These are phyloP conservation scores for Monilinia vaccinii-corymbosi DNA, from an alignment of 2,329 filamentous ascomycete genomes.

Conservation along the genomic window DNA sequence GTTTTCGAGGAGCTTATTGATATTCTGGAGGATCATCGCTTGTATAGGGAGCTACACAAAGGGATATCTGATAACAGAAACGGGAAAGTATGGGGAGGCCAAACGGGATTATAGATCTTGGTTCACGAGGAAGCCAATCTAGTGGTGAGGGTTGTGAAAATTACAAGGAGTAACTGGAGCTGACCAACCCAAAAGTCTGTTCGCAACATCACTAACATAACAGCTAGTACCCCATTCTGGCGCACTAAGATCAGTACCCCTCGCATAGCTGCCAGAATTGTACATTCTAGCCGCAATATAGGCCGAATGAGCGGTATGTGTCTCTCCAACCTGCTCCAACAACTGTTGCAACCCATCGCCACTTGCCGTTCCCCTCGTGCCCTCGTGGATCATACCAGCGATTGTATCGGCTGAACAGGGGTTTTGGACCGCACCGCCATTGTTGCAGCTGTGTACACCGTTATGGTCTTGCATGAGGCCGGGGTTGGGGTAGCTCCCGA, in stretches of 20 bases:
- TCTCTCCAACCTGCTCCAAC: slow-evolving; percentile 12
- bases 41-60: background rate
- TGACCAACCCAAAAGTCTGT: slow-evolving; percentile 15
- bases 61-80: background rate
- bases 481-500: slow-evolving; percentile 11
- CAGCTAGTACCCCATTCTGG: slow-evolving; percentile 17
- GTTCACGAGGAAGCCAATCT: background rate
- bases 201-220: slow-evolving; percentile 24
- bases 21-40: background rate
- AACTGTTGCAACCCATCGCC: slow-evolving; percentile 1
- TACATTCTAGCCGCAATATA: slow-evolving; percentile 33
- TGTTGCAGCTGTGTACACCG: slow-evolving; percentile 14
- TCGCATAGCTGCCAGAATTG: slow-evolving; percentile 33
- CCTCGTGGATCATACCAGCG: slow-evolving; percentile 25
- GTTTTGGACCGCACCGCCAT: slow-evolving; percentile 1
- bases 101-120: background rate
- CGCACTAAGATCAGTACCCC: slow-evolving; percentile 28
- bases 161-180: background rate
- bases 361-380: slow-evolving; percentile 21
- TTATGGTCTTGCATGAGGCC: slow-evolving; percentile 26
- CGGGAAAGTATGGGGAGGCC: background rate
- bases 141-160: background rate
- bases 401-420: slow-evolving; percentile 5
- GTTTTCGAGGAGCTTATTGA: background rate
- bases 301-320: slow-evolving; percentile 20